Evolutionary conservation across 1,284 basidiomycete genomes (phyloP).

Genomic region (Austroboletus niveus): DNA sequence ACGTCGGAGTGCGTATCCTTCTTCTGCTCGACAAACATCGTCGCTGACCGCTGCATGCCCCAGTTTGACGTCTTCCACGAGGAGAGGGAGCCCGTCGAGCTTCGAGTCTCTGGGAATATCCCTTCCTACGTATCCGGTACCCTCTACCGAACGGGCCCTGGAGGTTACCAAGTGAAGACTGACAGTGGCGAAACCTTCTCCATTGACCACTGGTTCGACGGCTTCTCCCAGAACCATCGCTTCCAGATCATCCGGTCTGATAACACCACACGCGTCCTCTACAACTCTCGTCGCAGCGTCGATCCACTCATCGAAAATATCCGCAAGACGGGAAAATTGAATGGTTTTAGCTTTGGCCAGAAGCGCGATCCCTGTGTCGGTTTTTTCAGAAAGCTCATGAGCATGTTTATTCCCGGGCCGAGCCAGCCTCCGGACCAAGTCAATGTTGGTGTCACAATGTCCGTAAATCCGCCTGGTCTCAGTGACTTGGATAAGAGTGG

Average conservation of each 20-base stretch:
- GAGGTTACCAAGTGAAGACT: conserved; percentile 23
- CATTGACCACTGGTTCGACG: conserved; percentile 32
- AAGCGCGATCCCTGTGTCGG: conserved; percentile 30
- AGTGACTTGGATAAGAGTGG: conserved; percentile 12
- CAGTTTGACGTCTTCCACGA: conserved; percentile 33
- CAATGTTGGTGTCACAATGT: conserved; percentile 30
- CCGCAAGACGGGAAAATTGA: conserved; percentile 21
- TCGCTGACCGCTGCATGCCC: conserved; percentile 2
- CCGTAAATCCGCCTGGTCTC: conserved; percentile 31
- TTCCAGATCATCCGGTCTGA: conserved; percentile 31
- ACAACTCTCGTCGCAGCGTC: conserved; percentile 27
- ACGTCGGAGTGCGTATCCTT: conserved; percentile 21
- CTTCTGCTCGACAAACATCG: neutral
- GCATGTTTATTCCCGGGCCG: conserved; percentile 25
- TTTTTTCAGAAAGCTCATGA: conserved; percentile 34
- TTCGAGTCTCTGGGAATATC: conserved; percentile 26
- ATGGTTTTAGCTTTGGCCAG: conserved; percentile 26
- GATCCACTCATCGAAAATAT: conserved; percentile 29
- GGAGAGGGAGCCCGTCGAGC: conserved; percentile 28
- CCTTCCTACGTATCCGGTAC: conserved; percentile 31
- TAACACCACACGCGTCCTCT: conserved; percentile 23
- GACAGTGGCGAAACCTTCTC: conserved; percentile 19
- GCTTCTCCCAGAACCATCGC: conserved; percentile 33
- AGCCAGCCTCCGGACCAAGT: neutral
- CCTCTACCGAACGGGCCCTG: conserved; percentile 29